phyloP scores from a whole-genome alignment of 2,329 filamentous ascomycete species.

The Cytospora chrysosperma region DNA sequence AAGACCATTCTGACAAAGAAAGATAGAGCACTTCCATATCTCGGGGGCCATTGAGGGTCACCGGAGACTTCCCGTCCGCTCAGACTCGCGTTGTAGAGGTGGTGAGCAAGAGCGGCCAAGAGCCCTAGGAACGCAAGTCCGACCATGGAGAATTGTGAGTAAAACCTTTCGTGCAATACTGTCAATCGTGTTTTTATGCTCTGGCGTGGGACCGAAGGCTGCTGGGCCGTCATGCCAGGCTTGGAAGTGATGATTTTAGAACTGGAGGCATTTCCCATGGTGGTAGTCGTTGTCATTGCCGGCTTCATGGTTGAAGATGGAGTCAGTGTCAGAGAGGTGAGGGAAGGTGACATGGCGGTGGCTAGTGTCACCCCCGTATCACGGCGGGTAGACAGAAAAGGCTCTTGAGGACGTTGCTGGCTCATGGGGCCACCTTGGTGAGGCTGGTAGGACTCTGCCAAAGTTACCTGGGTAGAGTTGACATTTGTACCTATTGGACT shows the following conservation, averaged over 20 bases:
- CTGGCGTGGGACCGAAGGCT: not conserved
- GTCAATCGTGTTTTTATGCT: not conserved
- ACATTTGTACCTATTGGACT: too few relatives aligned
- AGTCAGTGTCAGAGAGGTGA: not conserved
- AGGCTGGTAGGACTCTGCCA: not conserved
- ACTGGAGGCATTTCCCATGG: not conserved
- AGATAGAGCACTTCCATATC: constrained; percentile 23
- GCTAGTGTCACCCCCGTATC: not conserved
- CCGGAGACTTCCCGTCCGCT: constrained; percentile 12
- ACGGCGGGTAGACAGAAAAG: not conserved
- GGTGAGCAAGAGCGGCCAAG: constrained; percentile 19
- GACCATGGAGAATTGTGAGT: constrained; percentile 20
- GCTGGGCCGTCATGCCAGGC: not conserved
- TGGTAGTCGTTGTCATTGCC: not conserved
- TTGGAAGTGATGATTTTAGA: not conserved
- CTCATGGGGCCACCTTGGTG: not conserved
- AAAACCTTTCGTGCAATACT: not conserved
- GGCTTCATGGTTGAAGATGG: constrained; percentile 4
- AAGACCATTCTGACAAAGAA: constrained; percentile 24
- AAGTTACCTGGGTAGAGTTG: not conserved
- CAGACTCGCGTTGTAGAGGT: constrained; percentile 22
- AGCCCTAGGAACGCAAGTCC: constrained; percentile 17
- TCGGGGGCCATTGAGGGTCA: constrained; percentile 22
- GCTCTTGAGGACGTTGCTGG: not conserved
- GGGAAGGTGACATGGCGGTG: not conserved